phyloP scores from a whole-genome alignment of 2,329 filamentous ascomycete genomes.

The Epichloe amarillans region DNA sequence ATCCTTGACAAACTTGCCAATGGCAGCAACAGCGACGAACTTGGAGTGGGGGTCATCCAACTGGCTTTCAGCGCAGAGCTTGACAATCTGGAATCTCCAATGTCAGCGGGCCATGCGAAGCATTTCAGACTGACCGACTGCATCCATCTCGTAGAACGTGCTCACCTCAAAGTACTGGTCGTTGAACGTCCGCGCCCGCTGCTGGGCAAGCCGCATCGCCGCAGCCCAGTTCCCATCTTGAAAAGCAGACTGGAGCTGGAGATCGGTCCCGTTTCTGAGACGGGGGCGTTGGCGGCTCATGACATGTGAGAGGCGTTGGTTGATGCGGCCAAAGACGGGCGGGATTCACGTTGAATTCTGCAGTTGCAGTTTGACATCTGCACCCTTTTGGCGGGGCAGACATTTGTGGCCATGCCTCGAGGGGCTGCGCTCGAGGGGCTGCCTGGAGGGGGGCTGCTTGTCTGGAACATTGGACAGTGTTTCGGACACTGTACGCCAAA shows the following conservation, averaged over 20 bases:
- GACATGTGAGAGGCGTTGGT: constrained; percentile 6
- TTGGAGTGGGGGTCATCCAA: constrained; percentile 35
- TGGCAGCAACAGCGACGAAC: constrained; percentile 27
- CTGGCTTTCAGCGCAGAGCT: constrained; percentile 37
- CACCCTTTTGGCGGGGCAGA: constrained; percentile 3
- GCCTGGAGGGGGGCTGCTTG: not conserved
- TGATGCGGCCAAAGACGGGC: not conserved
- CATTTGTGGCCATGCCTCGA: too few species aligned
- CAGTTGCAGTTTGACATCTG: too few species aligned
- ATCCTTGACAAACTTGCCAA: constrained; percentile 34
- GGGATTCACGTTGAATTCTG: not conserved
- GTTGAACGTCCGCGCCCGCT: constrained; percentile 33
- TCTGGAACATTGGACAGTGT: not conserved
- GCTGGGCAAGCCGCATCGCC: constrained; percentile 38
- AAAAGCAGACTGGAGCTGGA: constrained; percentile 42
- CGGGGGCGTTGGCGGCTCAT: constrained; percentile 23
- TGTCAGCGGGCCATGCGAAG: constrained; percentile 1
- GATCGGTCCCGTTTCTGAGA: constrained; percentile 37
- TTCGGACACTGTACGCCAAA: not conserved
- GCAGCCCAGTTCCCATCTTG: constrained; percentile 39
- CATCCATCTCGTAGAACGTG: not conserved
- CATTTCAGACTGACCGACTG: too few species aligned
- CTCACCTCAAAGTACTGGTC: constrained; percentile 43
- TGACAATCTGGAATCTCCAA: constrained; percentile 25
- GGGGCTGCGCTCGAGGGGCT: too few species aligned